Conservation (phyloP, 805 yeast genomes). For the Yamadazyma tumulicola region DNA sequence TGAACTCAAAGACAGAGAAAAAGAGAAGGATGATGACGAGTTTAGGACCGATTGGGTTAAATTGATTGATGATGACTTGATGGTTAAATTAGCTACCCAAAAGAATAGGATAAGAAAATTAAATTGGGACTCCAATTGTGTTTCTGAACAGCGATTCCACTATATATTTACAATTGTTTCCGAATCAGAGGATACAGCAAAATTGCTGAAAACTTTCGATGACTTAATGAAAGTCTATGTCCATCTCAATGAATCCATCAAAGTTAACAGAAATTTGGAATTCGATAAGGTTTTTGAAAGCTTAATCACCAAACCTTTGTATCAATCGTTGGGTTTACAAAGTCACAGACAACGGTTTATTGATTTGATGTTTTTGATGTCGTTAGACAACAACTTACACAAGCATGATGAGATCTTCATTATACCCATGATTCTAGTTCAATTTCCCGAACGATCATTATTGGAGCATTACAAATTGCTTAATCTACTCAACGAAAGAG, state of each 20-base stretch:
- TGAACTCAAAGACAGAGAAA: constrained; percentile 1
- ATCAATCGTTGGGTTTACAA: constrained; percentile 14
- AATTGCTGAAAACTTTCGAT: constrained; percentile 17
- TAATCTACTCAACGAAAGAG: constrained; percentile 30
- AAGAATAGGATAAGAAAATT: constrained; percentile 29
- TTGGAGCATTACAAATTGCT: constrained; percentile 26
- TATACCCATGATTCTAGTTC: constrained; percentile 32
- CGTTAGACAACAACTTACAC: constrained; percentile 33
- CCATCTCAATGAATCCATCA: constrained; percentile 25
- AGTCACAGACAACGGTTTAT: constrained; percentile 24
- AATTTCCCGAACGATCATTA: constrained; percentile 24
- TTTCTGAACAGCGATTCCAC: constrained; percentile 22
- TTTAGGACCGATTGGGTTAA: constrained; percentile 11
- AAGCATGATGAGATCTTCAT: constrained; percentile 39
- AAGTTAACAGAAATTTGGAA: constrained; percentile 29
- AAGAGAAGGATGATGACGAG: constrained; percentile 6
- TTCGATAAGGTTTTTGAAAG: constrained; percentile 24
- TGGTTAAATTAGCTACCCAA: constrained; percentile 22
- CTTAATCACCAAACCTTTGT: constrained; percentile 29
- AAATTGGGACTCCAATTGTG: constrained; percentile 36
- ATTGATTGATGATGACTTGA: constrained; percentile 17
- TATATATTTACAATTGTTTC: constrained; percentile 25
- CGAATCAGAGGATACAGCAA: constrained; percentile 13
- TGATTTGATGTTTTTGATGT: constrained; percentile 33
- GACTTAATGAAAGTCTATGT: constrained; percentile 19